A percentile compares a stretch with the other conserved stretches of the same genome.
Evolutionary conservation across 495 filamentous ascomycete species (phyloP).

Genomic region (Lophiotrema nucula): DNA sequence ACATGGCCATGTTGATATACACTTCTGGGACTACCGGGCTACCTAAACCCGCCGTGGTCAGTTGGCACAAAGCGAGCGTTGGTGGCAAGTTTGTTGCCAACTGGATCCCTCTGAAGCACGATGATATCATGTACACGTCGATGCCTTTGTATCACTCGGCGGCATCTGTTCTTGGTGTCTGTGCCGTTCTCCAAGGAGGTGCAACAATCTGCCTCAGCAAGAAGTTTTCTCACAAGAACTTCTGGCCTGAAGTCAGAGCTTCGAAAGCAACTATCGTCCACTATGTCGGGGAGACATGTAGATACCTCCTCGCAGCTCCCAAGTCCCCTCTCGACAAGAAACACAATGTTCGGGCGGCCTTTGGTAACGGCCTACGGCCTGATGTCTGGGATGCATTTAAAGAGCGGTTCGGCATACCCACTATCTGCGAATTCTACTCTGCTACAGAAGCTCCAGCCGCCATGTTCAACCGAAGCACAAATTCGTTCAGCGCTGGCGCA

Average conservation of each 20-base stretch:
- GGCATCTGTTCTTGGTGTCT: conserved; percentile 69
- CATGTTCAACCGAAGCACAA: conserved; percentile 72
- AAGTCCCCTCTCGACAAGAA: conserved; percentile 70
- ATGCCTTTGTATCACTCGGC: conserved; percentile 97
- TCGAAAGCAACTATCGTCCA: conserved; percentile 79
- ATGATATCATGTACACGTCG: conserved; percentile 82
- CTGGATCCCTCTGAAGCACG: conserved; percentile 57
- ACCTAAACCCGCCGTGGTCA: conserved; percentile 85
- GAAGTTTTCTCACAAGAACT: conserved; percentile 77
- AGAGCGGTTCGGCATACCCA: conserved; percentile 77
- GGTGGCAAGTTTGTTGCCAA: conserved; percentile 54
- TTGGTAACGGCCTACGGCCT: conserved; percentile 88
- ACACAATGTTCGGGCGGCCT: conserved; percentile 75
- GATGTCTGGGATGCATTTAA: conserved; percentile 91
- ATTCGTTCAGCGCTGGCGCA: conserved; percentile 73
- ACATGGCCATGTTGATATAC: conserved; percentile 42
- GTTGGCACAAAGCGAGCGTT: conserved; percentile 66
- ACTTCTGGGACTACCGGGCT: conserved; percentile 55
- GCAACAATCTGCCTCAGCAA: conserved; percentile 70
- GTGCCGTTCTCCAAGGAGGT: conserved; percentile 57
- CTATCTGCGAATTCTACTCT: conserved; percentile 85
- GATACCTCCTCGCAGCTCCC: conserved; percentile 79
- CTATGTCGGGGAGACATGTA: conserved; percentile 93
- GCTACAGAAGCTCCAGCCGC: conserved; percentile 77
- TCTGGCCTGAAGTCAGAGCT: conserved; percentile 76